Conservation (phyloP, 2,329 filamentous ascomycete species). For the Penicillium sp. region DNA sequence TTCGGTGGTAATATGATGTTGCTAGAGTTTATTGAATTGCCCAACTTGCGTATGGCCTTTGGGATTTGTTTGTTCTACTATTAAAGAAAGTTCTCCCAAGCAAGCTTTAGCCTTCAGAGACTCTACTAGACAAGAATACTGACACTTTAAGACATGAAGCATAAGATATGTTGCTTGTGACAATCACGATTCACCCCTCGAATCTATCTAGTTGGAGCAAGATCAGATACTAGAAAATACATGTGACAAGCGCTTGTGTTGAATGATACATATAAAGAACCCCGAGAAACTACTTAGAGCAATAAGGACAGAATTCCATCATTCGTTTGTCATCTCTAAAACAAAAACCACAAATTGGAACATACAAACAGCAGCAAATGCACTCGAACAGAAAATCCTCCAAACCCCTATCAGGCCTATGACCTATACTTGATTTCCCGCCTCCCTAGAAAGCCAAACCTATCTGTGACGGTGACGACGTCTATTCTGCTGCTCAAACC, state of each 20-base stretch:
- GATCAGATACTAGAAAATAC: not conserved
- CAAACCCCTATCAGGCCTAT: not conserved
- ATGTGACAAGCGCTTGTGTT: not conserved
- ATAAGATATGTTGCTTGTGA: not conserved
- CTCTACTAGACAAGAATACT: not conserved
- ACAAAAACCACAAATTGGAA: not conserved
- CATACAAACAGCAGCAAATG: not conserved
- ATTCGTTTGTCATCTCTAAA: too few species aligned
- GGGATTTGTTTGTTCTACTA: not conserved
- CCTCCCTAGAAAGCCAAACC: not conserved
- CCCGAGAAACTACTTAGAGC: not conserved
- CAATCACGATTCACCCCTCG: not conserved
- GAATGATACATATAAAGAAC: not conserved
- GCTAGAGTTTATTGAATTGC: not conserved
- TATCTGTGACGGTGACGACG: not conserved
- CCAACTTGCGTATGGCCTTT: not conserved
- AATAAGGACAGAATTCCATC: not conserved
- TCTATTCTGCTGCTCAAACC: not conserved
- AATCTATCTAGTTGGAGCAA: not conserved
- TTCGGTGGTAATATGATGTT: constrained; percentile 6
- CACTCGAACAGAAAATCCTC: not conserved
- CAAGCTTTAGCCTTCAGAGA: not conserved
- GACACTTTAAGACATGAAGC: not conserved
- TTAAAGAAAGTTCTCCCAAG: not conserved
- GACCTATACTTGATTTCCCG: not conserved